Percentiles rank a stretch among this genome's conserved stretches.
phyloP scores from a whole-genome alignment of 257 asterid species.

The Penstemon barbatus region DNA sequence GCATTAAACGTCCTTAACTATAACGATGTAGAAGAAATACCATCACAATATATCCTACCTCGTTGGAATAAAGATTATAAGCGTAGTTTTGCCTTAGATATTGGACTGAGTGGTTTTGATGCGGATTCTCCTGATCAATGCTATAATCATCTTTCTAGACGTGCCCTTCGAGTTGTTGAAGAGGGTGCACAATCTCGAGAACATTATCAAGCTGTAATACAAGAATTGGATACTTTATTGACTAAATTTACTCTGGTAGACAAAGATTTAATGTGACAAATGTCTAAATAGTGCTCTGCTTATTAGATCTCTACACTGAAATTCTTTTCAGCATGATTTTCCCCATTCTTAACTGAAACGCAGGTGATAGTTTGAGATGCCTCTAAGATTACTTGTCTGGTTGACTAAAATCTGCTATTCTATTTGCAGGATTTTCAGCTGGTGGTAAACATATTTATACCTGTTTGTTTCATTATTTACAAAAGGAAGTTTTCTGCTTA shows the following conservation, averaged over 20 bases:
- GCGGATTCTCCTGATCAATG: constrained; percentile 32
- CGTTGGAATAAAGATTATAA: constrained; percentile 55
- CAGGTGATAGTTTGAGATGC: no score
- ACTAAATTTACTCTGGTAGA: constrained; percentile 32
- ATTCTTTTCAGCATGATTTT: no score
- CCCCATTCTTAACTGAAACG: no score
- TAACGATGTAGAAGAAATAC: constrained; percentile 56
- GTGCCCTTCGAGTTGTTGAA: constrained; percentile 42
- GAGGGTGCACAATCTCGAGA: constrained; percentile 45
- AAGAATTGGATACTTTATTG: constrained; percentile 39
- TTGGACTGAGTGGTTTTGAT: constrained; percentile 27
- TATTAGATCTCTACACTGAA: no score
- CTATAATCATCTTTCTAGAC: constrained; percentile 38
- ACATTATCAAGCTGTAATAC: constrained; percentile 42
- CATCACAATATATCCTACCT: constrained; percentile 47
- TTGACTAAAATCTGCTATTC: no score
- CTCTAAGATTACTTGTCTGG: no score
- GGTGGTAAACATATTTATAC: no score
- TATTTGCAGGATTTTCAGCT: no score
- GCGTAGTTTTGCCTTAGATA: constrained; percentile 28
- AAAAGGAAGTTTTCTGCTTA: no score
- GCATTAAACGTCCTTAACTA: constrained; percentile 56
- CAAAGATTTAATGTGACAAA: constrained; percentile 15
- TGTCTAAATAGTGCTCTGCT: no score
- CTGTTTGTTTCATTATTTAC: no score